Percentiles rank a stretch among this genome's conserved stretches.
Conservation (phyloP, 2,329 filamentous ascomycete species). For the Monosporascus ibericus region DNA sequence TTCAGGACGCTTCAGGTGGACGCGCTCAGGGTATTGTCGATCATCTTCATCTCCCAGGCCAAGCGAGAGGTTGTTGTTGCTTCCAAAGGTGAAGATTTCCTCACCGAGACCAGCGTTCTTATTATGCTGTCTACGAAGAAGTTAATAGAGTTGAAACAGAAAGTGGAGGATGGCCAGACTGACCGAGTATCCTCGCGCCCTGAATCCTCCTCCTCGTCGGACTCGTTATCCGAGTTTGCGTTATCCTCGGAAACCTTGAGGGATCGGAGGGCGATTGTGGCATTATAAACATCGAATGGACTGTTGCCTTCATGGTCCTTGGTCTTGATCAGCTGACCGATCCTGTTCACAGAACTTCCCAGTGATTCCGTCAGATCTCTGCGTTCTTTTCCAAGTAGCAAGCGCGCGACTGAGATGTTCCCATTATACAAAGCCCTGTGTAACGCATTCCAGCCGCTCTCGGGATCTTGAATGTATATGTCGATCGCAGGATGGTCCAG, state of each 20-base stretch:
- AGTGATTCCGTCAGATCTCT: constrained; percentile 57
- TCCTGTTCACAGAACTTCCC: constrained; percentile 51
- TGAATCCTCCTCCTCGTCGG: constrained; percentile 48
- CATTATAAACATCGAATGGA: constrained; percentile 86
- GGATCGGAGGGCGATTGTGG: constrained; percentile 76
- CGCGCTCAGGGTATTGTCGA: constrained; percentile 84
- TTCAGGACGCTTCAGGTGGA: constrained; percentile 69
- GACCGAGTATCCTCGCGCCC: constrained; percentile 19
- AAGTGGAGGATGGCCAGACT: constrained; percentile 12
- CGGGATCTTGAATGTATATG: constrained; percentile 77
- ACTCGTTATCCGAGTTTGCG: constrained; percentile 40
- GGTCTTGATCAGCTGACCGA: constrained; percentile 79
- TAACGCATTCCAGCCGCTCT: constrained; percentile 93
- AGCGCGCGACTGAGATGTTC: constrained; percentile 78
- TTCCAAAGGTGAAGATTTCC: constrained; percentile 90
- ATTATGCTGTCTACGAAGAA: constrained; percentile 22
- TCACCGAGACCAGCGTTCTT: constrained; percentile 50
- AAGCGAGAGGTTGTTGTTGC: constrained; percentile 89
- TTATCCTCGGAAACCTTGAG: constrained; percentile 35
- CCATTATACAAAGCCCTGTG: constrained; percentile 87
- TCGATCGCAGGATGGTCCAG: constrained; percentile 79
- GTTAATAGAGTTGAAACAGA: constrained; percentile 23
- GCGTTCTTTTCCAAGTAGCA: constrained; percentile 73
- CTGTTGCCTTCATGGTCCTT: constrained; percentile 95
- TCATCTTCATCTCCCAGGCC: constrained; percentile 96